Conservation (phyloP, 306 rosid genomes). For the Astragalus glycyphyllos region DNA sequence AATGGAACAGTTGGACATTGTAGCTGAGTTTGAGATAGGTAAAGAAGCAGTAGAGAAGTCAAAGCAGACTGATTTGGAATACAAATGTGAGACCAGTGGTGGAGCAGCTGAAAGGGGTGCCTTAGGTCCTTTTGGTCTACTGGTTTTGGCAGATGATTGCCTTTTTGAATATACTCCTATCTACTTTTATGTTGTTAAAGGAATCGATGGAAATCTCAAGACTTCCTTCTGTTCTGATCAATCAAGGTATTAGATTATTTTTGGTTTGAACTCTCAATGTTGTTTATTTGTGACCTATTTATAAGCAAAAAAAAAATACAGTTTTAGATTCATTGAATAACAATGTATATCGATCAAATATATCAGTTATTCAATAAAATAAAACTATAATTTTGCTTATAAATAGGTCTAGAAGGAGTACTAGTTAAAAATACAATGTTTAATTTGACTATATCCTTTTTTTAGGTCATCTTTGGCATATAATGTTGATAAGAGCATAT, state of each 20-base stretch:
- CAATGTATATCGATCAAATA: too few relatives aligned
- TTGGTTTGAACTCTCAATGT: background rate
- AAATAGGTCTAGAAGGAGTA: too few relatives aligned
- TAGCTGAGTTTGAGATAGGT: conserved; percentile 82
- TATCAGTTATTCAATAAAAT: too few relatives aligned
- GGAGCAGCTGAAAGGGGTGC: conserved; percentile 75
- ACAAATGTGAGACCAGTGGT: conserved; percentile 60
- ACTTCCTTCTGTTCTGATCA: conserved; percentile 80
- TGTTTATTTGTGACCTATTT: too few relatives aligned
- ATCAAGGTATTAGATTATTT: conserved; percentile 54
- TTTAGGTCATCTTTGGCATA: conserved; percentile 76
- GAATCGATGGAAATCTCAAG: conserved; percentile 59
- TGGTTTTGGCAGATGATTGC: conserved; percentile 71
- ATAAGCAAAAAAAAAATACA: too few relatives aligned
- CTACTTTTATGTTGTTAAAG: conserved; percentile 75
- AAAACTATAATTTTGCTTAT: too few relatives aligned
- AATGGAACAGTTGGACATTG: conserved; percentile 73
- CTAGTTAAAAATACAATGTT: too few relatives aligned
- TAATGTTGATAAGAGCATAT: conserved; percentile 63
- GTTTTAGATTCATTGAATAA: too few relatives aligned
- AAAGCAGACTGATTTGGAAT: conserved; percentile 43
- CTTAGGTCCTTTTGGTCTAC: conserved; percentile 89
- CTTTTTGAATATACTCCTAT: conserved; percentile 80
- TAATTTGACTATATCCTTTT: background rate
- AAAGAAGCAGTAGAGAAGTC: conserved; percentile 58